phyloP scores from a whole-genome alignment of 106 monocot genomes.

The Allium fistulosum region DNA sequence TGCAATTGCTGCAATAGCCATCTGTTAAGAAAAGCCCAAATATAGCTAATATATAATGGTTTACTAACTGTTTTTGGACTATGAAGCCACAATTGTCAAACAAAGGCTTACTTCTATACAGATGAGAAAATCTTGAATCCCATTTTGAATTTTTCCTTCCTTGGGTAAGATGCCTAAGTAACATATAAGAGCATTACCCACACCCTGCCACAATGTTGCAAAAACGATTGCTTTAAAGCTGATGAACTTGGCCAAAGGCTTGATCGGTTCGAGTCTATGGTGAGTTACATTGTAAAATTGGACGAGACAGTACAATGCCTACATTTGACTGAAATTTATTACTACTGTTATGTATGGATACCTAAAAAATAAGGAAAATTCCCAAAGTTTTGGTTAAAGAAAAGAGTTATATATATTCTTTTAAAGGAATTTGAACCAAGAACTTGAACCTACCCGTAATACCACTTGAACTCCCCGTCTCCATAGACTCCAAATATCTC shows the following conservation, averaged over 20 bases:
- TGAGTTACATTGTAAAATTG: conserved; percentile 80
- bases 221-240: conserved; percentile 94
- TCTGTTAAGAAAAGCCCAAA: conserved; percentile 35
- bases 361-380: conserved; percentile 18
- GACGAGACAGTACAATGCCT: conserved; percentile 88
- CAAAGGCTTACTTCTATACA: conserved; percentile 63
- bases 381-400: too few species aligned
- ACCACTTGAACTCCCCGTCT: conserved; percentile 85
- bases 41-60: too few species aligned
- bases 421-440: background rate
- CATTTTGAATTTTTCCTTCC: conserved; percentile 64
- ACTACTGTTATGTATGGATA: conserved; percentile 79
- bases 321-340: conserved; percentile 85
- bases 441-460: conserved; percentile 66
- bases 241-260: conserved; percentile 82
- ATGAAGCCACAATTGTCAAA: too few species aligned
- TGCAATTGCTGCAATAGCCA: conserved; percentile 81
- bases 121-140: conserved; percentile 79
- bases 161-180: conserved; percentile 61
- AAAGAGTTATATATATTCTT: background rate
- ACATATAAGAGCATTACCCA: conserved; percentile 67
- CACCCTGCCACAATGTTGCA: conserved; percentile 95
- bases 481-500: conserved; percentile 80
- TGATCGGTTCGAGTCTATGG: conserved; percentile 47
- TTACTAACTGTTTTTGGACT: too few species aligned